Percentiles rank a stretch among this genome's conserved stretches.
phyloP scores from a whole-genome alignment of 73 alveolate genomes.

The Tetrahymena malaccensis region DNA sequence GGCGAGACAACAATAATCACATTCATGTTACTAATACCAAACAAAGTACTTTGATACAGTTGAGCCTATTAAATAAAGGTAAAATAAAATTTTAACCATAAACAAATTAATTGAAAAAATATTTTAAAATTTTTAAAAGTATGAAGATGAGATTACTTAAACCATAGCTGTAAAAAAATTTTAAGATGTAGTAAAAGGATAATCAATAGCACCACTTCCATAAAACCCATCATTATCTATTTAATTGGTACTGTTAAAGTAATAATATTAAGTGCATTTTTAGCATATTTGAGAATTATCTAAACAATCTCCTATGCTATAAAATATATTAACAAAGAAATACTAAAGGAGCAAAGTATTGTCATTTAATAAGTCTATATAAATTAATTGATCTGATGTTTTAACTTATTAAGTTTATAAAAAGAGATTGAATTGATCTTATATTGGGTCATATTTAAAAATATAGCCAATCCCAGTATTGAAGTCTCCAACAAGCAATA shows the following conservation, averaged over 20 bases:
- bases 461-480: not conserved
- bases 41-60: too few species aligned
- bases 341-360: not conserved
- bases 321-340: too few species aligned
- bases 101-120: too few species aligned
- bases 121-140: too few species aligned
- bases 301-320: not conserved
- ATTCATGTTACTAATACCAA: not conserved
- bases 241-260: not conserved
- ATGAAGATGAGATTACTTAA: too few species aligned
- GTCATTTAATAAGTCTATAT: not conserved
- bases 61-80: not conserved
- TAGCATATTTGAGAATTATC: not conserved
- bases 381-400: not conserved
- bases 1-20: not conserved
- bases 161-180: not conserved
- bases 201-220: not conserved
- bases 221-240: not conserved
- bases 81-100: too few species aligned
- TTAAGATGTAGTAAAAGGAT: not conserved
- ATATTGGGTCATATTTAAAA: not conserved
- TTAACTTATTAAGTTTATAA: too few species aligned
- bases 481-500: not conserved
- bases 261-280: not conserved
- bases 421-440: not conserved